phyloP scores from a whole-genome alignment of 75 land plant species.

The Cupressus sempervirens region DNA sequence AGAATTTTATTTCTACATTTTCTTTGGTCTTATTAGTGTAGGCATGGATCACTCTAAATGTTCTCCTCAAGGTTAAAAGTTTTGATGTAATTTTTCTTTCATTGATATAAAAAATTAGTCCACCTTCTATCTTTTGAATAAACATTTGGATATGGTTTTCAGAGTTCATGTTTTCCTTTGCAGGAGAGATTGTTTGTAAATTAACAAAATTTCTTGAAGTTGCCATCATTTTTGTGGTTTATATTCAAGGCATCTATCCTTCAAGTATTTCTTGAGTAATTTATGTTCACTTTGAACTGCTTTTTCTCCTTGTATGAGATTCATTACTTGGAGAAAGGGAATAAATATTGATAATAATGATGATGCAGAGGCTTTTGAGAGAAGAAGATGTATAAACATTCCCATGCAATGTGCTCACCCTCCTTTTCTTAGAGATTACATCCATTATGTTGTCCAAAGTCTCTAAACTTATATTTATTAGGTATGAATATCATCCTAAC shows the following conservation, averaged over 20 bases:
- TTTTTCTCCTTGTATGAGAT: not conserved
- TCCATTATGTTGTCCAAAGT: constrained; percentile 52
- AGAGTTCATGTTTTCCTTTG: not conserved
- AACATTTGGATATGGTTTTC: not conserved
- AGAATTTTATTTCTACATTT: no score
- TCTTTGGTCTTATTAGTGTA: not conserved
- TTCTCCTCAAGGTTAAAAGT: not conserved
- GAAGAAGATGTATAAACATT: constrained; percentile 71
- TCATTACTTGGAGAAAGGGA: not conserved
- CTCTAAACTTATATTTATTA: constrained; percentile 66
- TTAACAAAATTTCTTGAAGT: constrained; percentile 83
- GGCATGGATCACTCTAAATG: constrained; percentile 6
- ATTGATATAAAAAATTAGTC: not conserved
- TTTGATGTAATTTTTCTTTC: not conserved
- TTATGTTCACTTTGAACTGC: not conserved
- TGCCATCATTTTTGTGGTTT: constrained; percentile 70
- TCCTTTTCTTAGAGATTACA: constrained; percentile 68
- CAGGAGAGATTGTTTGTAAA: constrained; percentile 49
- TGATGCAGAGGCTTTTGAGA: constrained; percentile 72
- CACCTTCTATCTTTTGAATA: not conserved
- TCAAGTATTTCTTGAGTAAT: constrained; percentile 35
- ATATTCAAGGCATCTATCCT: constrained; percentile 77
- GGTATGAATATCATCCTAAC: constrained; percentile 19
- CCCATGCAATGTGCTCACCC: constrained; percentile 78
- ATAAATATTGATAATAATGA: not conserved